These are phyloP conservation scores for Claviceps maximensis DNA, from an alignment of 2,329 filamentous ascomycete genomes.

Conservation along the genomic window DNA sequence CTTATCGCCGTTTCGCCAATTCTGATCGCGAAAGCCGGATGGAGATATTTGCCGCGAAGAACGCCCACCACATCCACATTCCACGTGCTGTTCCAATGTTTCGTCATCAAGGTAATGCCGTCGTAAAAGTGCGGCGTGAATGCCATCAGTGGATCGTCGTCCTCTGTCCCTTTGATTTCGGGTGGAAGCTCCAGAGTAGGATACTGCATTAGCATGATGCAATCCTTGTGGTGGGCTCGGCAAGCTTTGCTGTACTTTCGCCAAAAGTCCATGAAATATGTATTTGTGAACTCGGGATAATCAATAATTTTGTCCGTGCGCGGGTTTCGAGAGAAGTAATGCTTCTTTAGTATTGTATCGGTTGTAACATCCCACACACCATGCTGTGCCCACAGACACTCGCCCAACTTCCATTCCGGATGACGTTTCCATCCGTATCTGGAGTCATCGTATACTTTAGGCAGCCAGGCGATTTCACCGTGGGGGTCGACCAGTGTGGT, in stretches of 20 bases:
- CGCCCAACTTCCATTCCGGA: constrained; percentile 78
- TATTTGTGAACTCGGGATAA: constrained; percentile 79
- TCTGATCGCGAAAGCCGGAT: constrained; percentile 83
- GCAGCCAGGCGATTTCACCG: constrained; percentile 74
- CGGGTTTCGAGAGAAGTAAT: constrained; percentile 78
- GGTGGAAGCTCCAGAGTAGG: constrained; percentile 88
- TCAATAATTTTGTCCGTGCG: constrained; percentile 59
- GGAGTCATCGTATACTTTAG: constrained; percentile 69
- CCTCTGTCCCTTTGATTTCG: constrained; percentile 68
- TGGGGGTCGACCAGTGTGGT: constrained; percentile 74
- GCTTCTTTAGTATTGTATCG: constrained; percentile 65
- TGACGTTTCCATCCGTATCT: constrained; percentile 86
- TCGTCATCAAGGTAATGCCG: constrained; percentile 89
- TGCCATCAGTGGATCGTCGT: constrained; percentile 81
- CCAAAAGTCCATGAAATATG: constrained; percentile 81
- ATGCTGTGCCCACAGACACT: constrained; percentile 94
- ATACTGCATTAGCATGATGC: constrained; percentile 82
- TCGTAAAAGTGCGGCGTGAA: constrained; percentile 97
- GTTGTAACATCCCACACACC: constrained; percentile 80
- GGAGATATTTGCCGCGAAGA: constrained; percentile 74
- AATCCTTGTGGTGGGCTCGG: constrained; percentile 60
- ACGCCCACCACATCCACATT: constrained; percentile 94
- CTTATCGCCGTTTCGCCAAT: constrained; percentile 87
- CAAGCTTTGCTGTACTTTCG: constrained; percentile 63
- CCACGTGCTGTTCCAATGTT: constrained; percentile 97